Conservation (phyloP, 495 filamentous ascomycete species). For the Delitschia confertaspora region DNA sequence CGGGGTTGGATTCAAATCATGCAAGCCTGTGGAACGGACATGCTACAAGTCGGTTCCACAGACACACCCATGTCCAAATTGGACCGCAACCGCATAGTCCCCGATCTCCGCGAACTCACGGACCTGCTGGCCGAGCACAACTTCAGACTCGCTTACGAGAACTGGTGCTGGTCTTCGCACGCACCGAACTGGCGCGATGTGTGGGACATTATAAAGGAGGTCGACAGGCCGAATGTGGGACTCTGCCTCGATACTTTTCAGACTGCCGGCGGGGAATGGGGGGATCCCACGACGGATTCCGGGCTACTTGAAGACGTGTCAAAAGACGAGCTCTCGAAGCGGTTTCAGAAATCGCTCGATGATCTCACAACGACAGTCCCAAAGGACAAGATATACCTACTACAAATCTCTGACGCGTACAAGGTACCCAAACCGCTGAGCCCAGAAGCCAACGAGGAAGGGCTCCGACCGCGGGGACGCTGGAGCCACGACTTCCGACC, state of each 20-base stretch:
- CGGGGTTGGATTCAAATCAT: slow-evolving; percentile 66
- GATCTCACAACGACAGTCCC: slow-evolving; percentile 50
- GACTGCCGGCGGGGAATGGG: slow-evolving; percentile 66
- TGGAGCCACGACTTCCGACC: slow-evolving; percentile 71
- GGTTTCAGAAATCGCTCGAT: slow-evolving; percentile 46
- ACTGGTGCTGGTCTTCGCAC: slow-evolving; percentile 76
- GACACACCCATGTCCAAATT: slow-evolving; percentile 48
- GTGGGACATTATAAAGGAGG: slow-evolving; percentile 55
- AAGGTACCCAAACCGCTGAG: slow-evolving; percentile 46
- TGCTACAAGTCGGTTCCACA: slow-evolving; percentile 71
- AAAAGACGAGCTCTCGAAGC: slow-evolving; percentile 39
- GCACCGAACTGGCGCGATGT: slow-evolving; percentile 60
- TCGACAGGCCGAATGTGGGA: slow-evolving; percentile 58
- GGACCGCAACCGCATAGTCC: slow-evolving; percentile 43
- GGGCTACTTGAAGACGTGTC: slow-evolving; percentile 45
- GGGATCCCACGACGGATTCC: slow-evolving; percentile 58
- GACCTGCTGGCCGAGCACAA: slow-evolving; percentile 51
- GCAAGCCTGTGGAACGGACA: slow-evolving; percentile 57
- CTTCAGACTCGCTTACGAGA: slow-evolving; percentile 65
- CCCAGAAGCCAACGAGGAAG: slow-evolving; percentile 38
- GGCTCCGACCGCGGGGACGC: slow-evolving; percentile 48
- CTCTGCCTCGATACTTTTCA: slow-evolving; percentile 81
- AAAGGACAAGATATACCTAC: slow-evolving; percentile 61
- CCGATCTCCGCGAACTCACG: slow-evolving; percentile 55
- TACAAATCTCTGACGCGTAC: slow-evolving; percentile 78